These are phyloP conservation scores for Erysimum cheiri DNA, from an alignment of 441 rosid species.

Conservation along the genomic window DNA sequence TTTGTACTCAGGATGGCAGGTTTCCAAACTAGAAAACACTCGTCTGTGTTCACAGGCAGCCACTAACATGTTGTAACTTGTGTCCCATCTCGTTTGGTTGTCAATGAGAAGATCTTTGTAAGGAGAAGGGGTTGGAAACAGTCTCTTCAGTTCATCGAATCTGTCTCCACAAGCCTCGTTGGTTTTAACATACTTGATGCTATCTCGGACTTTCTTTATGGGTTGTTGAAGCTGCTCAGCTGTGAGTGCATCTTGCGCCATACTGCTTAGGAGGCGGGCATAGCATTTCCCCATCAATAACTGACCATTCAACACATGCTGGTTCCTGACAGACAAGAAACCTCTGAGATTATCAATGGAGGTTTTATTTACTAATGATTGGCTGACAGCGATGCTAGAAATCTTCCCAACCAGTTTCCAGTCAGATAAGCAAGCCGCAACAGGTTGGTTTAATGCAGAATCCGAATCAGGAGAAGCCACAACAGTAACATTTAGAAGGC, in stretches of 20 bases:
- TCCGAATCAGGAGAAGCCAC: conserved; percentile 76
- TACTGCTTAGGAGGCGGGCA: conserved; percentile 55
- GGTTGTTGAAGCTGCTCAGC: conserved; percentile 45
- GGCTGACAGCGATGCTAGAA: conserved; percentile 63
- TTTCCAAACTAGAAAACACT: conserved; percentile 34
- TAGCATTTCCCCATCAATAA: conserved; percentile 67
- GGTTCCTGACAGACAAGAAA: conserved; percentile 62
- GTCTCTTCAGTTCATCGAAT: conserved; percentile 69
- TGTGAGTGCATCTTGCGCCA: conserved; percentile 55
- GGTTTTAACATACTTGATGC: conserved; percentile 67
- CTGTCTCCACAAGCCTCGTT: conserved; percentile 65
- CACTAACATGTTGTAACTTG: conserved; percentile 40
- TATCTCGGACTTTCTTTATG: conserved; percentile 65
- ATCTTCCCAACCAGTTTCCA: conserved; percentile 76
- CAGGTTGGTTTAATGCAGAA: conserved; percentile 64
- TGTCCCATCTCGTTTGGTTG: conserved; percentile 50
- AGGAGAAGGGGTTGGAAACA: conserved; percentile 58
- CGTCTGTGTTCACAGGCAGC: conserved; percentile 38
- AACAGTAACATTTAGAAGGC: conserved; percentile 70
- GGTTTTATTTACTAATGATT: conserved; percentile 51
- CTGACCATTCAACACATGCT: conserved; percentile 68
- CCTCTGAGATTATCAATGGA: conserved; percentile 67
- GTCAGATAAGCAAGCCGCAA: conserved; percentile 72
- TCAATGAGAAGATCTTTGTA: conserved; percentile 56
- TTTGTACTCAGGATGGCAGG: conserved; percentile 57